Conservation (phyloP, 2,329 filamentous ascomycete genomes). For the Cytospora chrysosperma region DNA sequence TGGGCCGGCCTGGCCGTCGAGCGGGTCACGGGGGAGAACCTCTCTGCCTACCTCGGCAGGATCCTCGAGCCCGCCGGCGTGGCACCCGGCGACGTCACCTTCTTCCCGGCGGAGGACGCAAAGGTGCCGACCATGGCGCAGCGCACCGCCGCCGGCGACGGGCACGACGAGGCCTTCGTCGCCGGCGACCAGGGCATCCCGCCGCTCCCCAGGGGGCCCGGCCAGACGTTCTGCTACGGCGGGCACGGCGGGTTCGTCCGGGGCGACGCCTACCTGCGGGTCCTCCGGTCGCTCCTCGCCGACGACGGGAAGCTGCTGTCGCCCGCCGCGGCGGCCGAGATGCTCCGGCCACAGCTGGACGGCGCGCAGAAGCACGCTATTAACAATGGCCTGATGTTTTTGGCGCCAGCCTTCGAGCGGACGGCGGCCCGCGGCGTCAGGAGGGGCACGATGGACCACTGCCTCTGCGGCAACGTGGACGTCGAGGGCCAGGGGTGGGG, state of each 20-base stretch:
- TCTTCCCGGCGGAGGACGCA: conserved; percentile 34
- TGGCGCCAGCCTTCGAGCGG: conserved; percentile 35
- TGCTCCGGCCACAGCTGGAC: conserved; percentile 49
- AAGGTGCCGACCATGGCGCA: conserved; percentile 40
- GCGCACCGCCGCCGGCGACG: conserved; percentile 30
- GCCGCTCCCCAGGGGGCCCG: conserved; percentile 32
- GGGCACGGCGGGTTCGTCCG: conserved; percentile 44
- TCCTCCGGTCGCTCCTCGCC: conserved; percentile 46
- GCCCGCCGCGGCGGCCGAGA: conserved; percentile 40
- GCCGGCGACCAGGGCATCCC: conserved; percentile 36
- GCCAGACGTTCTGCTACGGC: conserved; percentile 40
- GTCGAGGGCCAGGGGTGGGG: conserved; percentile 42
- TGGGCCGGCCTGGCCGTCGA: conserved; percentile 55
- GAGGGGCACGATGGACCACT: conserved; percentile 37
- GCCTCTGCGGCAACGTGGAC: conserved; percentile 42
- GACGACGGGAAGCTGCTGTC: conserved; percentile 50
- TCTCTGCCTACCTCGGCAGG: conserved; percentile 45
- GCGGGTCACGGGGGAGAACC: conserved; percentile 40
- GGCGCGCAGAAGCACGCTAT: conserved; percentile 28
- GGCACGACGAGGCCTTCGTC: conserved; percentile 35
- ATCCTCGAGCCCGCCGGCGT: conserved; percentile 47
- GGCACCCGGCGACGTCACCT: conserved; percentile 39
- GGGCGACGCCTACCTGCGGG: conserved; percentile 41
- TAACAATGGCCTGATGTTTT: conserved; percentile 32
- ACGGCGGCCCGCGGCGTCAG: conserved; percentile 24